A percentile compares a stretch with the other conserved stretches of the same genome.
phyloP scores from a whole-genome alignment of 1,139 yeast species.

The Geotrichum klebahnii region DNA sequence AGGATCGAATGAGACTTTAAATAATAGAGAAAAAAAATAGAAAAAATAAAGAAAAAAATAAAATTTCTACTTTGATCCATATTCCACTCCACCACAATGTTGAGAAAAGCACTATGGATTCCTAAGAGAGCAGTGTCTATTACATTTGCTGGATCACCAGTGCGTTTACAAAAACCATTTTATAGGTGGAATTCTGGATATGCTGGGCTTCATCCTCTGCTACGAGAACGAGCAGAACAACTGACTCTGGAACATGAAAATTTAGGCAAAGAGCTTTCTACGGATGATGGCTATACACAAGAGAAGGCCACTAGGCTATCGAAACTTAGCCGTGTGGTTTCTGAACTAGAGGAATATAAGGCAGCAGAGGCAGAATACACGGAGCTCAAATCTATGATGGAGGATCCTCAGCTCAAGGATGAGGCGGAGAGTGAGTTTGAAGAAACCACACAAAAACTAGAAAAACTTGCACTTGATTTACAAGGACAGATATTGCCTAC shows the following conservation, averaged over 20 bases:
- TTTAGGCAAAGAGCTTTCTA: constrained; percentile 49
- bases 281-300: constrained; percentile 48
- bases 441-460: constrained; percentile 33
- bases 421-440: constrained; percentile 50
- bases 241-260: constrained; percentile 49
- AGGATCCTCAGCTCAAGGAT: constrained; percentile 40
- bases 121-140: not conserved
- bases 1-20: not conserved
- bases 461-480: constrained; percentile 43
- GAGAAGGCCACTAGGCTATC: constrained; percentile 57
- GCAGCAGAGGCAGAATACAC: constrained; percentile 33
- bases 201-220: constrained; percentile 50
- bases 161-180: not conserved
- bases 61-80: not conserved
- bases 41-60: not conserved
- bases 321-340: constrained; percentile 52
- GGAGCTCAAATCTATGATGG: constrained; percentile 39
- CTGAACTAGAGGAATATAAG: constrained; percentile 49
- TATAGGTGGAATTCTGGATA: constrained; percentile 9
- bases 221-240: constrained; percentile 57
- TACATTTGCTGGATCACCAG: not conserved
- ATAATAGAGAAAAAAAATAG: not conserved
- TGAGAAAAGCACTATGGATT: not conserved
- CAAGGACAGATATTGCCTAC: constrained; percentile 66
- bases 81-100: constrained; percentile 2